phyloP scores from a whole-genome alignment of 805 yeast genomes.

The Debaryomyces hansenii region DNA sequence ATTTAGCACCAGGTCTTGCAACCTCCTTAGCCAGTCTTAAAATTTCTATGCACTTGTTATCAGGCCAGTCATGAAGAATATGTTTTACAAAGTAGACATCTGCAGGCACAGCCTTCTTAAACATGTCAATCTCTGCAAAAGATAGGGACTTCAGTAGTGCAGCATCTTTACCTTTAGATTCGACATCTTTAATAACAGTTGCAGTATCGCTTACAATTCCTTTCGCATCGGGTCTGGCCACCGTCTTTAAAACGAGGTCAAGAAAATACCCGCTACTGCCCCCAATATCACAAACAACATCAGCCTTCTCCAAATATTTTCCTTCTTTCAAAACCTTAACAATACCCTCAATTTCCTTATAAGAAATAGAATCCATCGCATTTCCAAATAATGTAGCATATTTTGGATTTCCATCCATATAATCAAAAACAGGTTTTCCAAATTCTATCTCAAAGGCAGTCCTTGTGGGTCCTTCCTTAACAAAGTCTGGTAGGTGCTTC shows the following conservation, averaged over 20 bases:
- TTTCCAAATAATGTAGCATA: neutral
- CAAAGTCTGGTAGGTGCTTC: neutral
- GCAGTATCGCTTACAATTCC: neutral
- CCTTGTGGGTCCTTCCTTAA: neutral
- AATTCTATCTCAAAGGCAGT: conserved; percentile 1
- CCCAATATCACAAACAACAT: neutral
- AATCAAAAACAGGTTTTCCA: neutral
- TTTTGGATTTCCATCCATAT: neutral
- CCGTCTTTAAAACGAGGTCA: neutral
- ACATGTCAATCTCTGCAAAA: neutral
- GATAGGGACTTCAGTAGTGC: neutral
- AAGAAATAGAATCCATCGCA: neutral
- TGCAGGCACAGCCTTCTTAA: neutral
- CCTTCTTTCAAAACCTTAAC: neutral
- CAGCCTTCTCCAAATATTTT: neutral
- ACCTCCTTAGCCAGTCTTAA: neutral
- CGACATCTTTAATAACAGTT: neutral
- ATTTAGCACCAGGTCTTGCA: neutral
- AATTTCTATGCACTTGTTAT: neutral
- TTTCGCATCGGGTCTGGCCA: neutral
- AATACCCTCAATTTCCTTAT: neutral
- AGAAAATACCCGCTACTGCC: neutral
- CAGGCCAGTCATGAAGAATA: conserved; percentile 2
- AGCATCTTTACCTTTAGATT: neutral
- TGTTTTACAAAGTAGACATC: conserved; percentile 1